Conservation (phyloP, 768 basidiomycete species). For the Infundibulicybe gibba region DNA sequence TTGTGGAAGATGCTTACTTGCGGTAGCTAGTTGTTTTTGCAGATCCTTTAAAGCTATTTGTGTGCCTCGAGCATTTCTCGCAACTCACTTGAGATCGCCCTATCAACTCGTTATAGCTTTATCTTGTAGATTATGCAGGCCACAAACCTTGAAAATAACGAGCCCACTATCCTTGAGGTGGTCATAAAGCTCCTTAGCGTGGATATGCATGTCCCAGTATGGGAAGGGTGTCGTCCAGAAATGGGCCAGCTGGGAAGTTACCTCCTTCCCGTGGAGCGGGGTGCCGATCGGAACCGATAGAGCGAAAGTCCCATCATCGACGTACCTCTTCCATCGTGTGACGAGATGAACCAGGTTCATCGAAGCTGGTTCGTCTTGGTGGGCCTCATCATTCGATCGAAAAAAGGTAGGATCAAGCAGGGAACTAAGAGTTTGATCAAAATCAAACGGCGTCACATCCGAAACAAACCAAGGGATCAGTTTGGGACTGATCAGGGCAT, state of each 20-base stretch:
- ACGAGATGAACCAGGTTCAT: conserved; percentile 44
- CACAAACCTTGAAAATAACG: conserved; percentile 78
- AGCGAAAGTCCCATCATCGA: conserved; percentile 67
- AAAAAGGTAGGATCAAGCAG: conserved; percentile 70
- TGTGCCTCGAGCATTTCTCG: no score
- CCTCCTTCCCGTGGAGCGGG: conserved; percentile 42
- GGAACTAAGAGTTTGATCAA: conserved; percentile 50
- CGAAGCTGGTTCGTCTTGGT: conserved; percentile 12
- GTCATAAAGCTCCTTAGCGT: conserved; percentile 47
- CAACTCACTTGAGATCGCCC: conserved; percentile 87
- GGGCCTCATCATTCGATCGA: conserved; percentile 13
- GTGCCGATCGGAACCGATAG: conserved; percentile 66
- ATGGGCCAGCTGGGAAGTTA: conserved; percentile 23
- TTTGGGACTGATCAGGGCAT: conserved; percentile 63
- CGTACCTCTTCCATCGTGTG: conserved; percentile 66
- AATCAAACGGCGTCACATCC: conserved; percentile 89
- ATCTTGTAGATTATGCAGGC: background rate
- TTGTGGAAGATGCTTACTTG: conserved; percentile 51
- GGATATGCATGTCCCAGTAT: conserved; percentile 69
- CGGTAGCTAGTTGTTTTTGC: conserved; percentile 55
- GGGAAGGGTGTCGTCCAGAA: conserved; percentile 79
- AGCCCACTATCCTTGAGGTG: conserved; percentile 54
- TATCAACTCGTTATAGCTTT: conserved; percentile 18
- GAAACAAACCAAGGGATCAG: conserved; percentile 97
- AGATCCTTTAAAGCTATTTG: no score